phyloP scores from a whole-genome alignment of 176 grass and related monocot species.

The sorghum (Sorghum bicolor) region DNA sequence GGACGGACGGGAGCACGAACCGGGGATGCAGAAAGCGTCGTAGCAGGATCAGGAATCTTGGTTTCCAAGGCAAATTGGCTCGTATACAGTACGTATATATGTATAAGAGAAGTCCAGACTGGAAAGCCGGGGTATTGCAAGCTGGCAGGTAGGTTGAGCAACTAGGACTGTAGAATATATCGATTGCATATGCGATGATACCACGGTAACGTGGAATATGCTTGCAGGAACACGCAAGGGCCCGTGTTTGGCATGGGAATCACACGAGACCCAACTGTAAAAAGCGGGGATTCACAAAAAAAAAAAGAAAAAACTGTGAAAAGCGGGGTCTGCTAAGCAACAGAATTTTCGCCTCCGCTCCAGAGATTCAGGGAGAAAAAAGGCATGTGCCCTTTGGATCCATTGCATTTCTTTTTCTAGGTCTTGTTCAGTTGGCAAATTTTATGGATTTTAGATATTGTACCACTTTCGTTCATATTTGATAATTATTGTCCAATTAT shows the following conservation, averaged over 20 bases:
- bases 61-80: neutral
- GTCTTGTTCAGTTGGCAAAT: too few relatives aligned
- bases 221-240: neutral
- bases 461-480: too few relatives aligned
- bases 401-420: neutral
- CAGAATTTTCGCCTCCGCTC: neutral
- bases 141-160: neutral
- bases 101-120: neutral
- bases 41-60: neutral
- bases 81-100: neutral
- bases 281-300: too few relatives aligned
- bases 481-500: too few relatives aligned
- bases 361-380: neutral
- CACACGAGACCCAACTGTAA: neutral
- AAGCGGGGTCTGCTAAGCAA: neutral
- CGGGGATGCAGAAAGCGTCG: neutral
- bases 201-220: neutral
- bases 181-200: neutral
- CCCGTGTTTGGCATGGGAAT: conserved; percentile 1
- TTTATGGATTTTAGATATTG: too few relatives aligned
- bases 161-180: neutral
- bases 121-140: neutral
- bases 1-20: neutral
- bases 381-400: neutral
- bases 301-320: too few relatives aligned